A percentile compares a stretch with the other conserved stretches of the same genome.
phyloP scores from a whole-genome alignment of 805 yeast species.

The Candida palmyrensis region DNA sequence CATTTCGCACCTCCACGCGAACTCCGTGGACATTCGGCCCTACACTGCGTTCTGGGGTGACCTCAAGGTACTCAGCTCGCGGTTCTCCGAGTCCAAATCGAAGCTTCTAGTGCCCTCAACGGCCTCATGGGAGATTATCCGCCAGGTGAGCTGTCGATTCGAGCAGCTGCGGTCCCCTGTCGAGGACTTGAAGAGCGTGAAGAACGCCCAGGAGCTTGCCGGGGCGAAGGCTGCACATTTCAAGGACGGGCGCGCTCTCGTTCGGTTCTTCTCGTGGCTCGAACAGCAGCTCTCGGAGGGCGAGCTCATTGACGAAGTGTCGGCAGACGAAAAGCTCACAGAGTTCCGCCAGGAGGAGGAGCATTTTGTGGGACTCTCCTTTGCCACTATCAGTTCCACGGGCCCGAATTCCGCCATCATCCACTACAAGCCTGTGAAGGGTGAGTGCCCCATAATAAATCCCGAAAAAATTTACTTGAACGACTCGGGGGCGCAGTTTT shows the following conservation, averaged over 20 bases:
- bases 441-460: conserved; percentile 42
- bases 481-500: conserved; percentile 58
- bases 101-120: conserved; percentile 25
- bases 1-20: conserved; percentile 16
- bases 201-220: conserved; percentile 43
- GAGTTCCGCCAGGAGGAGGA: conserved; percentile 35
- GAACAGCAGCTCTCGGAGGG: conserved; percentile 45
- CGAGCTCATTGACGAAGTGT: conserved; percentile 49
- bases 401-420: conserved; percentile 77
- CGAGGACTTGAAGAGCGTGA: conserved; percentile 47
- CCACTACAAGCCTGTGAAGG: conserved; percentile 59
- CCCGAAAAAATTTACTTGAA: conserved; percentile 49
- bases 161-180: conserved; percentile 34
- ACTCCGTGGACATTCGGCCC: conserved; percentile 27
- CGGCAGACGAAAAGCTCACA: conserved; percentile 48
- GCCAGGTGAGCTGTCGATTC: conserved; percentile 26
- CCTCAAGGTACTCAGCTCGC: conserved; percentile 29
- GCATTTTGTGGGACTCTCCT: conserved; percentile 59
- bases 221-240: conserved; percentile 51
- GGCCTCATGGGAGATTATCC: conserved; percentile 37
- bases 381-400: conserved; percentile 68
- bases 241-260: conserved; percentile 55
- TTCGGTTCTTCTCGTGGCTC: conserved; percentile 53
- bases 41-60: conserved; percentile 45
- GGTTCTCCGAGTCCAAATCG: conserved; percentile 21